These are phyloP conservation scores for Leishmania arabica DNA, from an alignment of 208 protist species.

Conservation along the genomic window DNA sequence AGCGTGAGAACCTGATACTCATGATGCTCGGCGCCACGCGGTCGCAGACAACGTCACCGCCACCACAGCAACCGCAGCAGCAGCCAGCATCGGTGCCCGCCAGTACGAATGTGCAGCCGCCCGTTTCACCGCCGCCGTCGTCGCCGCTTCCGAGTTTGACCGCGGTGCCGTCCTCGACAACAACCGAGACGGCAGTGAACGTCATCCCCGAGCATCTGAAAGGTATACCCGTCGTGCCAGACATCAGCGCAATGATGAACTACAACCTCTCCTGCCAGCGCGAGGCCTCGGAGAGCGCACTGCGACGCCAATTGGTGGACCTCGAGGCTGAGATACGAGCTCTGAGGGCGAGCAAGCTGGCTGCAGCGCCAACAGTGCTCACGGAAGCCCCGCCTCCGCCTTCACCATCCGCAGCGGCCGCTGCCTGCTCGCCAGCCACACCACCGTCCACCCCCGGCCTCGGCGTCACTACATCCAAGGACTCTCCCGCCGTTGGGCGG, in stretches of 20 bases:
- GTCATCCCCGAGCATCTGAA: slow-evolving; percentile 22
- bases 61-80: neutral
- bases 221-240: slow-evolving; percentile 74
- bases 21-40: slow-evolving; percentile 47
- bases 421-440: neutral
- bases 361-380: neutral
- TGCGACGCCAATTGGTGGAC: slow-evolving; percentile 65
- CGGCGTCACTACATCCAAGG: neutral
- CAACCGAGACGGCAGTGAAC: slow-evolving; percentile 4
- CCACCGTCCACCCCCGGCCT: neutral
- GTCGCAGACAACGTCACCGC: slow-evolving; percentile 9
- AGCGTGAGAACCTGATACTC: slow-evolving; percentile 62
- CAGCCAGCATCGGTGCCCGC: neutral
- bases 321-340: slow-evolving; percentile 62
- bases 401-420: too few relatives aligned
- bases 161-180: slow-evolving; percentile 3
- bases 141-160: slow-evolving; percentile 1
- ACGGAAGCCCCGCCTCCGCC: neutral
- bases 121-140: neutral
- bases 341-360: slow-evolving; percentile 25
- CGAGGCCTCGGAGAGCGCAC: slow-evolving; percentile 58
- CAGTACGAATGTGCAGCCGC: neutral
- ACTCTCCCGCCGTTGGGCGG: neutral
- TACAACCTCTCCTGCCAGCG: slow-evolving; percentile 80
- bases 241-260: slow-evolving; percentile 63